Base-by-base conservation (phyloP, 1,139 yeast species). In the Blastobotrys buckinghamii region DNA sequence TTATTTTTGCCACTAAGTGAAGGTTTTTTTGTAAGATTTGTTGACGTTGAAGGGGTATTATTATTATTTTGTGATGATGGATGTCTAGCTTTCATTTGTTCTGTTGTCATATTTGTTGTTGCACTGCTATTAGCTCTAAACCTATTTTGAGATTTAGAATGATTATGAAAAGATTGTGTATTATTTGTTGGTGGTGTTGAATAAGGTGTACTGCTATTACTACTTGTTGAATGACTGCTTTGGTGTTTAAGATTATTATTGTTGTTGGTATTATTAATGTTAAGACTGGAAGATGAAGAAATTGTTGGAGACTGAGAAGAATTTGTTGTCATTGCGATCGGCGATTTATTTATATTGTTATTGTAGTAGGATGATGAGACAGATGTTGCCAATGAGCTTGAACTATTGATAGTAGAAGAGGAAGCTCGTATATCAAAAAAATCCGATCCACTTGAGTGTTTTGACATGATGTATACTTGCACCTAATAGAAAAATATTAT, bases 131-230 rank as follows among this genome's bases (percentile, higher is more conserved):
- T n/a, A n/a, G n/a, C n/a, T n/a, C n/a, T n/a, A n/a, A n/a, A n/a
- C n/a, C n/a, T 6, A 34, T 19, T 34, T 19, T 34, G 38, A 16
- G 38, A 34, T 34, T 34, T 34, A 5, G 38, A 3, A 27, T 33
- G 43, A 44, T 34, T 17, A 39, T 27, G 44, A 24, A 29, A 40
- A 20, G 29, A 20, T 12, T 26, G 42, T 17, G 32, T 20, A 36
- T n/a, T n/a, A n/a, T 43, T 34, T 15, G 19, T 16, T 13, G 47
- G 47, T 2, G 47, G 47, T 10, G 47, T 36, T 6, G 47, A 43
- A 24, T 36, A 43, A 8, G 47, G 47, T 19, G 44, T 22, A 13
- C 30, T n/a, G 17, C 37, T 36, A 24, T 24, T 17, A 36, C 35
- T n/a, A 27, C 20, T 27, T 8, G 20, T 13, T 26, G 33, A 15